Evolutionary conservation across 2,329 filamentous ascomycete genomes (phyloP).

Genomic region (Rutstroemia sp.): DNA sequence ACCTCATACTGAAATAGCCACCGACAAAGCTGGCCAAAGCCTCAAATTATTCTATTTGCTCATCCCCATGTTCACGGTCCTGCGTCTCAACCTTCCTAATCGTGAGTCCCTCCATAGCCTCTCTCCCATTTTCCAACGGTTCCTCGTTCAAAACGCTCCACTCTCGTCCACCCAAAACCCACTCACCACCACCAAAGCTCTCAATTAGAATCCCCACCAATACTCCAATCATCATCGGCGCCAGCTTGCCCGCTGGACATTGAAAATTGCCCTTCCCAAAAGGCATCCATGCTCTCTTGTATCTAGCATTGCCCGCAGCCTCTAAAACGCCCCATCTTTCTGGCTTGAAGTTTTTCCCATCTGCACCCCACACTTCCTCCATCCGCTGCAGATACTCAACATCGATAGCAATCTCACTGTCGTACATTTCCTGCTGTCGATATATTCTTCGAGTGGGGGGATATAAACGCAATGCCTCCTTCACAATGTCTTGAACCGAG

Average conservation of each 20-base stretch:
- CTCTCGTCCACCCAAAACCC: neutral
- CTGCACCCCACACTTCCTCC: neutral
- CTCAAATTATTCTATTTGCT: neutral
- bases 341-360: conserved; percentile 3
- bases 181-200: neutral
- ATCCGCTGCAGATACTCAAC: conserved; percentile 4
- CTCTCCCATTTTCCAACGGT: conserved; percentile 2
- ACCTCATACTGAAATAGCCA: too few relatives aligned
- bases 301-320: neutral
- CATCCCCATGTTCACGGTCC: neutral
- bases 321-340: neutral
- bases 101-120: neutral
- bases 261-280: conserved; percentile 2
- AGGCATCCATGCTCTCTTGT: conserved; percentile 5
- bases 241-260: conserved; percentile 1
- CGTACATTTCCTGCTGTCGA: neutral
- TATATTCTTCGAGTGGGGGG: conserved; percentile 5
- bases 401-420: neutral
- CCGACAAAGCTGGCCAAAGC: too few relatives aligned
- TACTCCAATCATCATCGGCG: conserved; percentile 8
- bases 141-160: neutral
- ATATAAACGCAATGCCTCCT: conserved; percentile 4
- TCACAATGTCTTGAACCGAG: neutral
- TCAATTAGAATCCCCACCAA: conserved; percentile 1
- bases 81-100: neutral